Percentiles rank a stretch among this genome's conserved stretches.
These are phyloP conservation scores for Earliella scabrosa DNA, from an alignment of 1,284 basidiomycete species.

Conservation along the genomic window DNA sequence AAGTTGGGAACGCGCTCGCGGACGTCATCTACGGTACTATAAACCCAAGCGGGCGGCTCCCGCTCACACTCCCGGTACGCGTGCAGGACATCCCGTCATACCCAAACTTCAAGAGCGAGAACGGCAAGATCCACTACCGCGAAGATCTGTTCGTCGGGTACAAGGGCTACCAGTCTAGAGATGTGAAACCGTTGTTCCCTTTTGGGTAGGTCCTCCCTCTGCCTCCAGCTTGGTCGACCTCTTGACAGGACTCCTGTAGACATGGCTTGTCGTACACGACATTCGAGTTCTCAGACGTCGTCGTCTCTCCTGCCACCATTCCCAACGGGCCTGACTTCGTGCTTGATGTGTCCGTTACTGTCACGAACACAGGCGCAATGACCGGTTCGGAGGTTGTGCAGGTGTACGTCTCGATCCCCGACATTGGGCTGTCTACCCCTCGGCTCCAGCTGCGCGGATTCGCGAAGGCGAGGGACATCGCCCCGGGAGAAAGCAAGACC, in stretches of 20 bases:
- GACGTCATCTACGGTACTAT: constrained; percentile 75
- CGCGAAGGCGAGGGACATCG: constrained; percentile 53
- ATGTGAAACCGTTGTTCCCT: constrained; percentile 63
- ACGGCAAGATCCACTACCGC: constrained; percentile 66
- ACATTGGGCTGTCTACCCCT: constrained; percentile 58
- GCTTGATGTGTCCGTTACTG: constrained; percentile 43
- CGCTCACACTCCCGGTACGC: constrained; percentile 67
- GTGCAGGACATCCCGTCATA: constrained; percentile 71
- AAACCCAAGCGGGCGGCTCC: constrained; percentile 74
- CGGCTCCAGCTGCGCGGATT: constrained; percentile 63
- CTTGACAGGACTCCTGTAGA: constrained; percentile 33
- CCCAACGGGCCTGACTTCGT: constrained; percentile 36
- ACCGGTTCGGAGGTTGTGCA: constrained; percentile 71
- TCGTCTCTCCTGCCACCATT: constrained; percentile 33
- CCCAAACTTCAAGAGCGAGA: constrained; percentile 61
- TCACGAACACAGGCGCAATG: constrained; percentile 61
- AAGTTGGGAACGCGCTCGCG: constrained; percentile 74
- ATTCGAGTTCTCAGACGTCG: constrained; percentile 59
- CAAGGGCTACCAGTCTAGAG: constrained; percentile 66
- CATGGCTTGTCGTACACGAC: constrained; percentile 77
- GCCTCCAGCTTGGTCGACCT: too few relatives aligned
- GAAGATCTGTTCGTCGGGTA: constrained; percentile 77
- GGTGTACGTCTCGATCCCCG: constrained; percentile 65
- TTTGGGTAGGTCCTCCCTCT: constrained; percentile 56
- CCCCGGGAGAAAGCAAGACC: constrained; percentile 43